Base-by-base conservation (phyloP, 2,329 filamentous ascomycete species). In the Diaporthe citriasiana region DNA sequence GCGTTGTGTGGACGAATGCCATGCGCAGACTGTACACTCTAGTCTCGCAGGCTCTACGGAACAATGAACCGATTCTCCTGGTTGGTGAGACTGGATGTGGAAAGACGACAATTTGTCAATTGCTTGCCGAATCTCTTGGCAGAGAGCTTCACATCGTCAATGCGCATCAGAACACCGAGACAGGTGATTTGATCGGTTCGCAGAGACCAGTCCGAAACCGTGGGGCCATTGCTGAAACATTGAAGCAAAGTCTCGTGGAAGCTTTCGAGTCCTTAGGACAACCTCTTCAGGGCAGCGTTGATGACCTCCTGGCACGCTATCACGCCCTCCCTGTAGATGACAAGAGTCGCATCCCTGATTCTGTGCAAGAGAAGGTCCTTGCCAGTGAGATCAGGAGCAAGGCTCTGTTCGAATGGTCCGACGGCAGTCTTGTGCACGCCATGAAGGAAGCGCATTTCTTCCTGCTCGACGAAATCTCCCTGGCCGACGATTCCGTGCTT, bases 81-180 rank as follows among this genome's bases (percentile, higher is more conserved):
- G 95, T 99, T 17, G 97, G 97, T 76, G 97, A 99, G 82, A 99
- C 97, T 25, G 97, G 97, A 8, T 98, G 96, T 80, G 97, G 97
- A 75, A 99, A 99, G 85, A 99, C 97, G 0, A 98, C 96, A 2
- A 94, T 99, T 9, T 97, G 95, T 78, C 97, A 99, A 82, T 89
- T 98, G 80, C 89, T 98, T 70, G 95, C 97, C 4, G 93, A 97
- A 79, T 93, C 94, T 5, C 89, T 94, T 76, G 86, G 88, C 22
- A 95, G 93, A 79, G 87, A 94, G 76, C 86, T 99, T 51, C 92
- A 95, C 77, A 97, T 96, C 78, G 93, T 99, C 79, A 99, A 99
- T 81, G 97, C 97, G 3, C 97, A 99, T 83, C 96, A 98, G 78
- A 99, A 99, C 77, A 95, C 97, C 0, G 97, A 99, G 82, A 98